These are phyloP conservation scores for Diaporthe destruens DNA, from an alignment of 2,329 filamentous ascomycete species.

Conservation along the genomic window DNA sequence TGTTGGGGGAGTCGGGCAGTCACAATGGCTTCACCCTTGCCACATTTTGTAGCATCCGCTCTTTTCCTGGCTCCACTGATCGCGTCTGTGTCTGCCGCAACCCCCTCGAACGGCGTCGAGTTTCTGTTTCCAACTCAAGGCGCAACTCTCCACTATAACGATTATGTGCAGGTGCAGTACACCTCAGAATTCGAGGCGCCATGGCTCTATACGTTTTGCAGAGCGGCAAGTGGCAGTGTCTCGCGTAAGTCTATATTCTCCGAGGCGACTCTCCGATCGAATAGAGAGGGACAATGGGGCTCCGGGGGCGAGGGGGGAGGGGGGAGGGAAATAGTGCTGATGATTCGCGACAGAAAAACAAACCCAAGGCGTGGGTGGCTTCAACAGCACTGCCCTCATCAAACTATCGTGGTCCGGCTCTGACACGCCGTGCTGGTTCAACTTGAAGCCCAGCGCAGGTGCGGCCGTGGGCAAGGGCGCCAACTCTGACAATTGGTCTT, in stretches of 20 bases:
- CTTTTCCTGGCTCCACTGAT: background rate
- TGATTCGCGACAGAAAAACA: background rate
- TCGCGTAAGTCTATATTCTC: background rate
- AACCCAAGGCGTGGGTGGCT: slow-evolving; percentile 16
- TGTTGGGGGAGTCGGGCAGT: background rate
- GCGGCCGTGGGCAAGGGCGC: slow-evolving; percentile 17
- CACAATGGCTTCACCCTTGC: slow-evolving; percentile 3
- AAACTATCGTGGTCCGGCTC: slow-evolving; percentile 29
- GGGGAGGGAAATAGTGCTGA: background rate
- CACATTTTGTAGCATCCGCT: background rate
- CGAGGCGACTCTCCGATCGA: background rate
- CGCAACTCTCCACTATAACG: slow-evolving; percentile 33
- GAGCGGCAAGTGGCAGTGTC: slow-evolving; percentile 17
- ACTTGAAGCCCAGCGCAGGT: slow-evolving; percentile 26
- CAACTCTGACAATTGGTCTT: slow-evolving; percentile 28
- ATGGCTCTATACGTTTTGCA: slow-evolving; percentile 30
- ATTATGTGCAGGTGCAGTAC: slow-evolving; percentile 37
- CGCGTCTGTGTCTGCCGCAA: slow-evolving; percentile 17
- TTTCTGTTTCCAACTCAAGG: slow-evolving; percentile 34
- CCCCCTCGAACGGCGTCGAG: slow-evolving; percentile 23
- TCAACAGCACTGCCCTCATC: slow-evolving; percentile 29
- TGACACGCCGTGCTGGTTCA: slow-evolving; percentile 36
- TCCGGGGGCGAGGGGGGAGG: no score
- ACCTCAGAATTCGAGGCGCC: slow-evolving; percentile 23
- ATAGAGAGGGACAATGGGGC: background rate